A percentile compares a stretch with the other conserved stretches of the same genome.
These are phyloP conservation scores for Mycosphaerella arachidis DNA, from an alignment of 2,329 filamentous ascomycete species.

Conservation along the genomic window DNA sequence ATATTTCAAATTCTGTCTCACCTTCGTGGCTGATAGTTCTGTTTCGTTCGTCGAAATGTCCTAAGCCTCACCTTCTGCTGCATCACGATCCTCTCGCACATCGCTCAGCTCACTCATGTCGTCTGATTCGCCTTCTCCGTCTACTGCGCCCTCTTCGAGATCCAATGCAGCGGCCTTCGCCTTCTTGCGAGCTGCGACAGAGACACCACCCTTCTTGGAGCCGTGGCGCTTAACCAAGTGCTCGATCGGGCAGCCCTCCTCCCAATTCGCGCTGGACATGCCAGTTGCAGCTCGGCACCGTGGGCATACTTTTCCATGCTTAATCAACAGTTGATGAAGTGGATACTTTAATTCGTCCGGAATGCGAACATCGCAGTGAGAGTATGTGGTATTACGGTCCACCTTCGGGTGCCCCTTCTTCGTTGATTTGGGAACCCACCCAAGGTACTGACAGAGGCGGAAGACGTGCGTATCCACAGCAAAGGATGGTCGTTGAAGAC, in stretches of 20 bases:
- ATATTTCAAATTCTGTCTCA: not conserved
- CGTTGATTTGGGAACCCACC: slow-evolving; percentile 52
- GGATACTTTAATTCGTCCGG: slow-evolving; percentile 61
- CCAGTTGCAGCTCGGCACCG: slow-evolving; percentile 59
- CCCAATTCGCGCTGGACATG: slow-evolving; percentile 58
- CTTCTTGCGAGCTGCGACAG: slow-evolving; percentile 33
- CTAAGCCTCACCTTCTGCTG: not conserved
- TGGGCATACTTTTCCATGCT: slow-evolving; percentile 58
- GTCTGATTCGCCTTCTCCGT: slow-evolving; percentile 77
- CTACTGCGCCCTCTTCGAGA: slow-evolving; percentile 68
- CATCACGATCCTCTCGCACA: not conserved
- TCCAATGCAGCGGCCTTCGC: slow-evolving; percentile 70
- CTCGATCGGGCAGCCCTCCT: slow-evolving; percentile 60
- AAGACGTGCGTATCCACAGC: slow-evolving; percentile 66
- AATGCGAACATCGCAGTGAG: slow-evolving; percentile 57
- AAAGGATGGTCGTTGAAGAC: slow-evolving; percentile 58
- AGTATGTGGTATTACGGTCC: slow-evolving; percentile 51
- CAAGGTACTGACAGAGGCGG: slow-evolving; percentile 57
- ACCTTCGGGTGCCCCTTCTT: slow-evolving; percentile 43
- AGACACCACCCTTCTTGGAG: slow-evolving; percentile 45
- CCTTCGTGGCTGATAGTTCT: not conserved
- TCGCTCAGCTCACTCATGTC: slow-evolving; percentile 39
- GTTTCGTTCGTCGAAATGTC: not conserved
- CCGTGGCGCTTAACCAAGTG: slow-evolving; percentile 57
- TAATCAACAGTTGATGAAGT: slow-evolving; percentile 58